phyloP scores from a whole-genome alignment of 1,284 basidiomycete genomes.

The Apiotrichum sp. region DNA sequence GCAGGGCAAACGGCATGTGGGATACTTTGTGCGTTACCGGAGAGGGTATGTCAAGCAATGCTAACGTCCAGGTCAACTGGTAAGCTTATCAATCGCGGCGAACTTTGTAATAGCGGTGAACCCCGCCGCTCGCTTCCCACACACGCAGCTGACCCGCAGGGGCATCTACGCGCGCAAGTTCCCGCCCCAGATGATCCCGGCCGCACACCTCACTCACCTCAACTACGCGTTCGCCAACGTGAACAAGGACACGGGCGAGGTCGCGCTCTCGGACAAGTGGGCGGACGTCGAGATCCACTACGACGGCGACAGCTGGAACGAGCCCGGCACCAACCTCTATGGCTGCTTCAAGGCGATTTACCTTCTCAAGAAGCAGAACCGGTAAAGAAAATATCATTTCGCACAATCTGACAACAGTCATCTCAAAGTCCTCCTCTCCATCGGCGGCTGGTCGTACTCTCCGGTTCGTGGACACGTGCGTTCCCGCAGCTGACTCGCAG shows the following conservation, averaged over 20 bases:
- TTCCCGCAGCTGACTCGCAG: slow-evolving; percentile 9
- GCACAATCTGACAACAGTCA: slow-evolving; percentile 49
- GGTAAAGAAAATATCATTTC: slow-evolving; percentile 33
- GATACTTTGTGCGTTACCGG: slow-evolving; percentile 26
- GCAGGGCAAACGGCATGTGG: slow-evolving; percentile 24
- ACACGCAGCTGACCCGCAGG: slow-evolving; percentile 49
- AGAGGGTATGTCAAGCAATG: slow-evolving; percentile 2
- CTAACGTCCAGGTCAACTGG: slow-evolving; percentile 30
- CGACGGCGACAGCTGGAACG: slow-evolving; percentile 82
- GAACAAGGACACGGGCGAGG: slow-evolving; percentile 59
- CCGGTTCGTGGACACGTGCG: slow-evolving; percentile 43
- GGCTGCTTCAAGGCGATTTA: slow-evolving; percentile 85
- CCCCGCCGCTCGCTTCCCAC: background rate
- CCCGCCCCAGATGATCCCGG: slow-evolving; percentile 61
- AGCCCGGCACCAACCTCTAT: slow-evolving; percentile 70
- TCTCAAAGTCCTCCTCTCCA: slow-evolving; percentile 67
- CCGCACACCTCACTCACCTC: slow-evolving; percentile 65
- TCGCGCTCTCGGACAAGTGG: slow-evolving; percentile 69
- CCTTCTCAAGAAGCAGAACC: slow-evolving; percentile 68
- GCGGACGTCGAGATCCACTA: slow-evolving; percentile 67
- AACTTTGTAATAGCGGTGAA: background rate
- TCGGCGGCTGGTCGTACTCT: slow-evolving; percentile 86
- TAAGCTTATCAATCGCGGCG: slow-evolving; percentile 4
- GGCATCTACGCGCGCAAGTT: slow-evolving; percentile 92
- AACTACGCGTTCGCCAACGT: slow-evolving; percentile 87